phyloP scores from a whole-genome alignment of 352 stramenopile species.

The Peronospora tabacina region DNA sequence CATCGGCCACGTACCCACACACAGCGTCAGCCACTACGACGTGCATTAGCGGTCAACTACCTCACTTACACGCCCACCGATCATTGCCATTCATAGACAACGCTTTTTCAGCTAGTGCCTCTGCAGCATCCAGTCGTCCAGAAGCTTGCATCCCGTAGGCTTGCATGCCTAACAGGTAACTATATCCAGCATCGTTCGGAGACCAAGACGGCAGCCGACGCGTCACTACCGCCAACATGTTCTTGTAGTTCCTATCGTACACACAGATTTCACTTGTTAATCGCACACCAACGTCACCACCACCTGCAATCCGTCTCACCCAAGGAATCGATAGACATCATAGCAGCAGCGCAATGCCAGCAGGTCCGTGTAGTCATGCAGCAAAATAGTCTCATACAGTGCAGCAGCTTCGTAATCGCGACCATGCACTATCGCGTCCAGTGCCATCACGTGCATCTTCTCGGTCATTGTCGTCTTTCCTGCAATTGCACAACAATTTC shows the following conservation, averaged over 20 bases:
- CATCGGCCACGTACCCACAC: background rate
- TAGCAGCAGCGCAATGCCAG: constrained; percentile 70
- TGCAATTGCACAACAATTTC: constrained; percentile 8
- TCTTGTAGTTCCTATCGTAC: constrained; percentile 59
- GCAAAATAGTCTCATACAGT: constrained; percentile 76
- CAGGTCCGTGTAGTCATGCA: constrained; percentile 56
- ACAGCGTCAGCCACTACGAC: constrained; percentile 1
- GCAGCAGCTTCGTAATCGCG: constrained; percentile 54
- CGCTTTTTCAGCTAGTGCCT: constrained; percentile 66
- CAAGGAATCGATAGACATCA: constrained; percentile 73
- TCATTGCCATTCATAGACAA: constrained; percentile 82
- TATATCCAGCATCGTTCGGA: constrained; percentile 68
- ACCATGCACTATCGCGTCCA: constrained; percentile 65
- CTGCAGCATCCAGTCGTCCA: constrained; percentile 57
- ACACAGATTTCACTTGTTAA: constrained; percentile 8
- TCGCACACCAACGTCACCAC: background rate
- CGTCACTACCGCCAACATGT: constrained; percentile 63
- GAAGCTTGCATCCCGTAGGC: constrained; percentile 68
- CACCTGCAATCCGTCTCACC: constrained; percentile 31
- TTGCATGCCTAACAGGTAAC: constrained; percentile 72
- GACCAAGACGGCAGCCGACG: constrained; percentile 70
- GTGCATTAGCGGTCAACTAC: background rate
- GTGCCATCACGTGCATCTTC: constrained; percentile 64
- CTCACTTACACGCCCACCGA: constrained; percentile 67
- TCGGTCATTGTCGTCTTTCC: constrained; percentile 32